Evolutionary conservation across 495 filamentous ascomycete species (phyloP).

Genomic region (Letharia columbiana): DNA sequence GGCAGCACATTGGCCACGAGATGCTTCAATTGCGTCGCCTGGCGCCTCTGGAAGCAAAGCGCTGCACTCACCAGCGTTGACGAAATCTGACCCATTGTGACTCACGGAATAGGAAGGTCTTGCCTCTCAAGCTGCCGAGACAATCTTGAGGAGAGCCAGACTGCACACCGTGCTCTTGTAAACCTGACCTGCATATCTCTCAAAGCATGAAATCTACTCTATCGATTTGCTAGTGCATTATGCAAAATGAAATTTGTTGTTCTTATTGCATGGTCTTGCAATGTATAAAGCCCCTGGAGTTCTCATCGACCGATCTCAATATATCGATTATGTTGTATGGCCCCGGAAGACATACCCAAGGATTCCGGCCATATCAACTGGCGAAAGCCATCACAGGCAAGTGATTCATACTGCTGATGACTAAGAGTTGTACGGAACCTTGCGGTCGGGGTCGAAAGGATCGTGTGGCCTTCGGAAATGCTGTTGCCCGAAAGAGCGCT

Average conservation of each 20-base stretch:
- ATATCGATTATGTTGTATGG: not conserved
- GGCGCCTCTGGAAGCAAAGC: not conserved
- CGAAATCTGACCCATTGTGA: not conserved
- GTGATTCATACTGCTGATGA: not conserved
- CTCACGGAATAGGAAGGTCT: not conserved
- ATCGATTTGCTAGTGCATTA: not conserved
- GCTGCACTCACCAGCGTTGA: not conserved
- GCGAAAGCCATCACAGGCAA: not conserved
- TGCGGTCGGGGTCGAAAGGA: not conserved
- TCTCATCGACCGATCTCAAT: slow-evolving; percentile 4
- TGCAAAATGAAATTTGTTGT: not conserved
- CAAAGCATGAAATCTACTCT: not conserved
- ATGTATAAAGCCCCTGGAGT: not conserved
- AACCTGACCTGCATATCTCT: not conserved
- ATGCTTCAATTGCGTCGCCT: not conserved
- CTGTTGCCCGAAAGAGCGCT: not conserved
- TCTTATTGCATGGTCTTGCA: not conserved
- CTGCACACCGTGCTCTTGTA: not conserved
- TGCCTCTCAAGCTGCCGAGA: slow-evolving; percentile 1
- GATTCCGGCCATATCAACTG: not conserved
- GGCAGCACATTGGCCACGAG: not conserved
- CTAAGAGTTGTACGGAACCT: not conserved
- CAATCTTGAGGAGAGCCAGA: not conserved
- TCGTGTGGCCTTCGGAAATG: not conserved
- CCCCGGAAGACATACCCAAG: not conserved